These are phyloP conservation scores for Yamadazyma atmosphaerica DNA, from an alignment of 1,139 yeast genomes.

Conservation along the genomic window DNA sequence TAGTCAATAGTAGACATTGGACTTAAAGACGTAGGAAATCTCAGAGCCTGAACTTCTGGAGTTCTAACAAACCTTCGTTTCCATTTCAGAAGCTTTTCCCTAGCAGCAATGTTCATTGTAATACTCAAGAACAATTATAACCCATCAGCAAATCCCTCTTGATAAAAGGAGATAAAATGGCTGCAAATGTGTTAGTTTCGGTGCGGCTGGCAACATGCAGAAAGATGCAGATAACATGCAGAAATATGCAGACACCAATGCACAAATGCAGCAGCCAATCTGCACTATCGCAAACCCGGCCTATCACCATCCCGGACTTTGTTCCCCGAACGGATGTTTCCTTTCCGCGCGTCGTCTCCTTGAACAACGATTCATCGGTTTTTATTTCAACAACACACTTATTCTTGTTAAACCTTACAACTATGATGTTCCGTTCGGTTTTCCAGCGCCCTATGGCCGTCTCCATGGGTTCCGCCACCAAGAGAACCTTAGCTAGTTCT, in stretches of 20 bases:
- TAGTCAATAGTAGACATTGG: constrained; percentile 11
- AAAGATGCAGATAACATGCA: background rate
- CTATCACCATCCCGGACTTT: constrained; percentile 6
- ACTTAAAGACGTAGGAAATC: constrained; percentile 15
- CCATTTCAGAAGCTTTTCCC: constrained; percentile 9
- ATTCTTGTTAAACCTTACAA: too few relatives aligned
- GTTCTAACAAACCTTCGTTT: constrained; percentile 9
- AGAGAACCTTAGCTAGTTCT: constrained; percentile 38
- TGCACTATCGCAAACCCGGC: too few relatives aligned
- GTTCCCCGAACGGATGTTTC: constrained; percentile 10
- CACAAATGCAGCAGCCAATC: too few relatives aligned
- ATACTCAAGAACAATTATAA: too few relatives aligned
- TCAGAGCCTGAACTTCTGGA: constrained; percentile 1
- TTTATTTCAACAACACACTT: background rate
- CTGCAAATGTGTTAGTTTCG: background rate
- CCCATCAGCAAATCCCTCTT: too few relatives aligned
- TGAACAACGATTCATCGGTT: background rate
- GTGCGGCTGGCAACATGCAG: background rate
- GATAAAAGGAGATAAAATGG: background rate
- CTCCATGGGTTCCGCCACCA: constrained; percentile 17
- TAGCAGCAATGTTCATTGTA: too few relatives aligned
- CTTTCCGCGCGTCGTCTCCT: constrained; percentile 5
- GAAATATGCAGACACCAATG: background rate
- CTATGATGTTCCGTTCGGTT: constrained; percentile 6
- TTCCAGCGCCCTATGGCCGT: constrained; percentile 7